Percentiles rank a stretch among this genome's conserved stretches.
phyloP scores from a whole-genome alignment of 768 basidiomycete species.

The Panaeolus cyanescens region DNA sequence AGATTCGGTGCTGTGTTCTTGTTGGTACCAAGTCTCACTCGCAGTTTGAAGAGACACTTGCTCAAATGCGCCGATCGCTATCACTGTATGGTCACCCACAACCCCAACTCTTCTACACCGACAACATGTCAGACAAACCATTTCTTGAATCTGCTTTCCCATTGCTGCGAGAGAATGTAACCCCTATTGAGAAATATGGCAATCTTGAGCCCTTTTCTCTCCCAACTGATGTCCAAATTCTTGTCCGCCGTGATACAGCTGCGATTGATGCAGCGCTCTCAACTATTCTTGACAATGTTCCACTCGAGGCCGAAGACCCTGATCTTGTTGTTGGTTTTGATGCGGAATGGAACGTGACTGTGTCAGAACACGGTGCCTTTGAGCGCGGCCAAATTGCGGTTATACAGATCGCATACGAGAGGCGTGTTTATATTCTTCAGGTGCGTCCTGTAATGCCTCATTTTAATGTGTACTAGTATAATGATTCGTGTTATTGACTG shows the following conservation, averaged over 20 bases:
- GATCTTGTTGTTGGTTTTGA: conserved; percentile 21
- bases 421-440: conserved; percentile 19
- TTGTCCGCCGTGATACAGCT: conserved; percentile 2
- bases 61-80: conserved; percentile 22
- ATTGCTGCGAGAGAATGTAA: conserved; percentile 13
- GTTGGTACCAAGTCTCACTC: conserved; percentile 22
- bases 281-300: conserved; percentile 17
- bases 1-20: neutral
- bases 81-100: conserved; percentile 24
- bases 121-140: conserved; percentile 28
- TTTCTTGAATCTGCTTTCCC: conserved; percentile 19
- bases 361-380: conserved; percentile 16
- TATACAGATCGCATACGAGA: conserved; percentile 19
- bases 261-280: conserved; percentile 19
- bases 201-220: conserved; percentile 17
- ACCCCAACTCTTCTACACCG: conserved; percentile 25
- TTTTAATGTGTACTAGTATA: neutral
- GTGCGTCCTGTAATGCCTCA: conserved; percentile 5
- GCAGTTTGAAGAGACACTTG: conserved; percentile 25
- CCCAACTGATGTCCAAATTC: conserved; percentile 12
- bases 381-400: conserved; percentile 13
- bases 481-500: neutral
- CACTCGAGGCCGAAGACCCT: conserved; percentile 10
- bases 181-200: conserved; percentile 19
- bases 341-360: conserved; percentile 25